Base-by-base conservation (phyloP, 2,329 filamentous ascomycete genomes). In the Neospermospora avenae region DNA sequence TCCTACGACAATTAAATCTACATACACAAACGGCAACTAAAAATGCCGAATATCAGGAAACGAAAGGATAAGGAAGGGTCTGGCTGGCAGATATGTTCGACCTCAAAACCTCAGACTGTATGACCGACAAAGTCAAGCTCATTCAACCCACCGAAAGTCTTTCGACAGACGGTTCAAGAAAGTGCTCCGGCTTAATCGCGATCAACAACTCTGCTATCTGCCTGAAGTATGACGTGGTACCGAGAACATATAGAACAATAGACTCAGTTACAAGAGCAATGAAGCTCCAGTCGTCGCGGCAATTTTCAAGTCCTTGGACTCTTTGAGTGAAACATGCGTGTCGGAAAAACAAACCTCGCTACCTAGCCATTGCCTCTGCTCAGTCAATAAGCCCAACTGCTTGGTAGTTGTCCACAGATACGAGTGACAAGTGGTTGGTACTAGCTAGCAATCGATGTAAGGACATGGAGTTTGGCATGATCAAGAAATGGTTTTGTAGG, bases 141-240 rank as follows among this genome's bases (percentile, higher is more conserved):
- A 87, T 85, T 88, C 91, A 89, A 96, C 86, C 87, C 90, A 89
- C 85, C 86, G 80, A 77, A 75, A 75, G 80, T 84, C 89, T 96
- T 78, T 96, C 90, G 80, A 84, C 77, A 78, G 80, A 80, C 81
- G 85, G 83, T 85, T 87, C 90, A 87, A 93, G 86, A 87, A 88
- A 87, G 84, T 85, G 90, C 92, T 96, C 93, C 93, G 92, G 93
- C 93, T 97, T 96, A 96, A 95, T 96, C 88, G 91, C 88, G 90
- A 91, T 91, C 89, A 72, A 57, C 51, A 62, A 63, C 24, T 58
- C 83, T 84, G 74, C 76, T 96, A 84, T 96, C 81, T 88, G 92
- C 91, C 90, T 83, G 53, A 55, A 76, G 75, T 76, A 77, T 81
- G 84, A 89, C 86, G 82, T 82, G 81, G 81, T 89, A 95, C 91